Evolutionary conservation across 2,329 filamentous ascomycete genomes (phyloP), one percentile per base, ranked within the genome.

Genomic region (Phyllosticta citribraziliensis): DNA sequence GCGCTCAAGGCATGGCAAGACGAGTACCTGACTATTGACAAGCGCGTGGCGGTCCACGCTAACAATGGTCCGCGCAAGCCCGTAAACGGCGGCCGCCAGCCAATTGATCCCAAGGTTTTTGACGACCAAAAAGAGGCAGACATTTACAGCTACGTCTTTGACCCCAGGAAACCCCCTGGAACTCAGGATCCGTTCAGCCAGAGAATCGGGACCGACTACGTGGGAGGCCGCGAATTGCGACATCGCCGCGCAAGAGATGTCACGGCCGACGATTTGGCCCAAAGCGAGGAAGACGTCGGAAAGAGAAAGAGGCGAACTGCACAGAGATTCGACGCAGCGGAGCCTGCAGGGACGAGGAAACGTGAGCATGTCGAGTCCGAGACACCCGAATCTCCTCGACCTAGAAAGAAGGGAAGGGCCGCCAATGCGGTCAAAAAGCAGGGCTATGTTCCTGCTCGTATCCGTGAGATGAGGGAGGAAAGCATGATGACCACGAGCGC

Each of bases 61-160:
- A 74, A 62, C 63, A 65, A 52, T 68, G 73, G 35, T 70, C 77
- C 80, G 2, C 80, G 82, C 63, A 81, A 82, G 64, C 75, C 79
- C 8, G 76, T 75, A 30, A 78, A 77, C 61, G 78, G 78, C 20
- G 78, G 77, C 12, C 74, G 78, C 20, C 69, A 74, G 20, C 78
- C 81, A 11, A 67, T 78, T 25, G 72, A 76, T 12, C 71, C 73
- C 5, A 70, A 74, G n/a, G 68, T 82, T 2, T 84, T 78, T 63
- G 82, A 84, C 66, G 83, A 84, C 65, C 80, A 80, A 70, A 84
- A 84, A 65, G 83, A 86, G 71, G 79, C 83, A 1, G 79, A 80
- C 62, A 72, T 86, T 0, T 86, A 86, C 67, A 81, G 82, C 60
- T 86, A 85, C 68, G 77, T 76, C 35, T 82, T 82, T 67, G 81